Base-by-base conservation (phyloP, 345 rosid species). In the Boechera retrofracta region DNA sequence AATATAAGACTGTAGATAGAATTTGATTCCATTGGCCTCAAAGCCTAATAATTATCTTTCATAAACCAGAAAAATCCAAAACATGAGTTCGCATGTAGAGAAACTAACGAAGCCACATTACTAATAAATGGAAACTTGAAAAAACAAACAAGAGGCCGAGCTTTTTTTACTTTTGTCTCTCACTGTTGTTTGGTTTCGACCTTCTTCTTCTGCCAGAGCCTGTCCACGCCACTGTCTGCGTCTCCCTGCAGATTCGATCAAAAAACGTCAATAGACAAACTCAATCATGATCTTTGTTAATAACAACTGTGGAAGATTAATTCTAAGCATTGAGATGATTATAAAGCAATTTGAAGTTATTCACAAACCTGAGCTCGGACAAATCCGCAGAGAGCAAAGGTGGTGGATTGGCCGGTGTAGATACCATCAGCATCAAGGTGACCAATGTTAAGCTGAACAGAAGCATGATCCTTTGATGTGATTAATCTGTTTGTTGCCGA, bases 401-500 rank as follows among this genome's bases (percentile, higher is more conserved):
- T 88, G 73, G 84, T 31, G 80, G 61, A 86, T 10, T 86, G 86
- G 49, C 85, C 86, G 3, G 81, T 82, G 84, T 85, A 87, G 21
- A 71, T 59, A 47, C 93, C 93, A 48, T 72, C 80, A 41, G 83
- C 89, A 70, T 88, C 91, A 70, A 88, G 67, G 64, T 88, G 96
- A 0, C 93, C 91, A 18, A 88, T 10, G 79, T 90, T 88, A 67
- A 90, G 80, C 83, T 86, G 93, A 35, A 87, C 93, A 16, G 91
- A 80, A 0, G 96, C 93, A 21, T 86, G 93, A 76, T 88, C 93
- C 82, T 88, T 87, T 0, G 96, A 83, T 8, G 93, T 87, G 77
- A 85, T 88, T 56, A 90, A 83, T 82, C 96, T 85, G 76, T 87
- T 88, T 0, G 91, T 90, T 11, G 88, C 93, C 4, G 93, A 88